Percentiles rank a stretch among this genome's conserved stretches.
phyloP scores from a whole-genome alignment of 1,284 basidiomycete genomes.

The Mycena sp. region DNA sequence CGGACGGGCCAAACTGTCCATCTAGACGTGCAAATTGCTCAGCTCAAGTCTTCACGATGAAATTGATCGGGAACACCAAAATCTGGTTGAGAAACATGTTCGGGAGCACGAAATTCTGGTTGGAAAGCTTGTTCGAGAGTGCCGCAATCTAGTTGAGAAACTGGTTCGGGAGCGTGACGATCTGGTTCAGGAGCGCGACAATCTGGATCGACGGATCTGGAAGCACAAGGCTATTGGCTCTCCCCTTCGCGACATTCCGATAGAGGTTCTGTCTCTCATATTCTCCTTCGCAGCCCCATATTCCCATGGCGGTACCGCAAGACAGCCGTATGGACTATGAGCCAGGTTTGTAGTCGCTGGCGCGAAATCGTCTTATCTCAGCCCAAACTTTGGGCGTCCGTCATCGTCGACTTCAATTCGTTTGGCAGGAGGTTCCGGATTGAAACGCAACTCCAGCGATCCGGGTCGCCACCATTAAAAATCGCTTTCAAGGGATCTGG shows the following conservation, averaged over 20 bases:
- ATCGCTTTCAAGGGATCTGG: no score
- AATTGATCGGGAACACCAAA: no score
- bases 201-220: no score
- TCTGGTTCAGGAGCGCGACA: neutral
- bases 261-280: conserved; percentile 17
- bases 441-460: no score
- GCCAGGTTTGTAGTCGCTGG: conserved; percentile 16
- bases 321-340: conserved; percentile 9
- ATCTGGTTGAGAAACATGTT: neutral
- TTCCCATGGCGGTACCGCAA: no score
- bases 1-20: no score
- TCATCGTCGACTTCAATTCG: neutral
- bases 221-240: neutral
- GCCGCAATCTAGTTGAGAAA: neutral
- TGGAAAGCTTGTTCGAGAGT: neutral
- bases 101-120: neutral
- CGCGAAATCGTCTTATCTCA: neutral
- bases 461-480: no score
- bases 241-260: conserved; percentile 9
- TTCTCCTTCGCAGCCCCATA: neutral
- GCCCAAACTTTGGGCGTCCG: conserved; percentile 6
- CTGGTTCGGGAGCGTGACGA: neutral
- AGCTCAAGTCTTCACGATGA: no score
- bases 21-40: no score
- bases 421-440: no score